Base-by-base conservation (phyloP, 768 basidiomycete genomes). In the Serendipita indica region DNA sequence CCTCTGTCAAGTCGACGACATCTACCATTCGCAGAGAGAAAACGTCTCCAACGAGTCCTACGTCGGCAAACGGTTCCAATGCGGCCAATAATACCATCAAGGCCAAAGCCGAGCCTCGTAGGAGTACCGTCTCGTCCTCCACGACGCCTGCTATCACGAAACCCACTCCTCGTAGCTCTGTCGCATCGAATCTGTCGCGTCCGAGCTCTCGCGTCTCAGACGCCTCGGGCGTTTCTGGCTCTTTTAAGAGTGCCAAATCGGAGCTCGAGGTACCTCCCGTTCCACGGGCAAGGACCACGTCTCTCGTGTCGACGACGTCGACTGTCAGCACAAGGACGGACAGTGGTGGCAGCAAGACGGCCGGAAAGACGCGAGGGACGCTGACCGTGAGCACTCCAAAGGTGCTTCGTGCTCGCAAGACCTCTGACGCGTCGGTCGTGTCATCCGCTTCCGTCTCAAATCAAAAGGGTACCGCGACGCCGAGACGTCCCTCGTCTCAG, bases 181-280 rank as follows among this genome's bases (percentile, higher is more conserved):
- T 16, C 3, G 49, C 49, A 18, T 67, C 71, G 3, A 59, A 52
- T n/a, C 52, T 62, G 27, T 62, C 66, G 10, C 58, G 67, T 20
- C 67, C 67, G 18, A 61, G 58, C 12, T 66, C 66, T 7, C 66
- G 10, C 64, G 62, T 46, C 33, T 62, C 73, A 60, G 73, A 74
- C 22, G 68, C 63, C 33, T 62, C 73, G 60, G 73, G 73, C 22
- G 68, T 63, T 22, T 71, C 72, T 7, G 69, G 71, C 2, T 71
- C 75, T 2, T 80, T 77, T 66, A 73, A 73, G 60, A 77, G 76
- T 2, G 74, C 77, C 3, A 71, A 69, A 52, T 73, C 70, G 6
- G 71, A 67, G 61, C 46, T 69, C 60, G 57, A 72, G 59, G 65
- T 68, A 63, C 65, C 71, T 65, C 56, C 72, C 66, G 65, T 66